phyloP scores from a whole-genome alignment of 768 basidiomycete species.

The Boletellus emodensis region DNA sequence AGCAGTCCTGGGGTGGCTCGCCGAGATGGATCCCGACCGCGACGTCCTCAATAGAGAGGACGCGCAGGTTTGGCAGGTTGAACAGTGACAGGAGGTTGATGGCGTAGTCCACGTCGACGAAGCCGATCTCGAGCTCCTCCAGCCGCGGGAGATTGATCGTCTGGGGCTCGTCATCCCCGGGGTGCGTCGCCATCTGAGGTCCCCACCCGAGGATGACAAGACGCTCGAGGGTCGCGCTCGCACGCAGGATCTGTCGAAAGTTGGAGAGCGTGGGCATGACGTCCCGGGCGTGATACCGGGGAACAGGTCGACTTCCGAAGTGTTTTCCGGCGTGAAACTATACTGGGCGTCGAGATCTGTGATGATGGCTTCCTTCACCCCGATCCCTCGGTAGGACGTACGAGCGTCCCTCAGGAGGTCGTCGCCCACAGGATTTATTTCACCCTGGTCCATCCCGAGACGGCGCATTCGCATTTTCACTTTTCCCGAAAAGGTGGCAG shows the following conservation, averaged over 20 bases:
- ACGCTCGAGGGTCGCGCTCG: constrained; percentile 36
- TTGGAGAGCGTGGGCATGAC: constrained; percentile 51
- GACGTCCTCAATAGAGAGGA: constrained; percentile 46
- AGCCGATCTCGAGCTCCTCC: constrained; percentile 38
- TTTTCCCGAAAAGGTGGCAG: constrained; percentile 8
- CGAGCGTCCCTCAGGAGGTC: constrained; percentile 7
- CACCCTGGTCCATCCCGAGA: neutral
- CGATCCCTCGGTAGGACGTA: neutral
- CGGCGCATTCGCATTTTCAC: constrained; percentile 11
- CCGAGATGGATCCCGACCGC: constrained; percentile 35
- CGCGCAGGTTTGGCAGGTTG: constrained; percentile 34
- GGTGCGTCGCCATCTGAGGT: constrained; percentile 29
- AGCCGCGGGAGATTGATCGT: constrained; percentile 30
- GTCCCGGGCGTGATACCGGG: constrained; percentile 48
- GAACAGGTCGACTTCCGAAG: constrained; percentile 14
- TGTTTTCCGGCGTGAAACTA: constrained; percentile 17
- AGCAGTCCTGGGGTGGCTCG: constrained; percentile 32
- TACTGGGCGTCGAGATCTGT: constrained; percentile 10
- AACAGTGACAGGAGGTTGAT: constrained; percentile 38
- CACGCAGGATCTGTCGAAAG: constrained; percentile 41
- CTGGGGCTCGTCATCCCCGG: neutral
- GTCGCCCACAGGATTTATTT: constrained; percentile 5
- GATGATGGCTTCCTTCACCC: constrained; percentile 10
- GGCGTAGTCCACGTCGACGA: constrained; percentile 39
- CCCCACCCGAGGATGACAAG: constrained; percentile 55